Base-by-base conservation (phyloP, 2,329 filamentous ascomycete genomes). In the Pseudogymnoascus sp. region DNA sequence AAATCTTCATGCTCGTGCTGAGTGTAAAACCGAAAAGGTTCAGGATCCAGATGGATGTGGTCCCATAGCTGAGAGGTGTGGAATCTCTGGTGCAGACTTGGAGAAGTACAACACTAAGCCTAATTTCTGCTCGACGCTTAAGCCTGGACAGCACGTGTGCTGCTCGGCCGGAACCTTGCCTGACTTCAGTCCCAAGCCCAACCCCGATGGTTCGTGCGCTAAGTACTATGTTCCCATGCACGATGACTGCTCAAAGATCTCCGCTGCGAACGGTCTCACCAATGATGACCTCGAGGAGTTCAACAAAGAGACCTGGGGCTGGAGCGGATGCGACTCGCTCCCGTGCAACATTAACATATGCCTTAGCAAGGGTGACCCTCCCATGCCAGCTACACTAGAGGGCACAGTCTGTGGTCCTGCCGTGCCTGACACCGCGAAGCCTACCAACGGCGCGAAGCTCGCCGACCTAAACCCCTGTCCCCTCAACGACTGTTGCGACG, bases 401-500 rank as follows among this genome's bases (percentile, higher is more conserved):
- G 25, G 25, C 43, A 20, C 43, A 6, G 14, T 50, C 28, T 50
- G 43, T 18, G 43, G 43, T 4, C 43, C 43, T 25, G 2, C 6
- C 6, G 28, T 25, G 6, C 16, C 43, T 6, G 20, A 12, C 25
- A 50, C 43, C 4, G 5, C 4, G 16, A 6, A 2, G 6, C 6
- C n/a, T 6, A 6, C 28, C 5, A 1, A 30, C 16, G 16, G 14
- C 4, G 8, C 20, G 18, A 50, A 20, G 3, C 28, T 25, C 18
- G 9, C 6, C 6, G 9, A 6, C 6, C 8, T 25, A 6, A 50
- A 50, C 28, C 6, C 6, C 8, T 50, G 43, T 20, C 43, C 43
- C 25, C 28, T 50, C 2, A 50, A 50, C 9, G 43, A 14, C 14
- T 50, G 76, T 65, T 78, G 76, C 64, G 70, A 74, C 63, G 69